These are phyloP conservation scores for Verbena officinalis DNA, from an alignment of 257 asterid species.

Conservation along the genomic window DNA sequence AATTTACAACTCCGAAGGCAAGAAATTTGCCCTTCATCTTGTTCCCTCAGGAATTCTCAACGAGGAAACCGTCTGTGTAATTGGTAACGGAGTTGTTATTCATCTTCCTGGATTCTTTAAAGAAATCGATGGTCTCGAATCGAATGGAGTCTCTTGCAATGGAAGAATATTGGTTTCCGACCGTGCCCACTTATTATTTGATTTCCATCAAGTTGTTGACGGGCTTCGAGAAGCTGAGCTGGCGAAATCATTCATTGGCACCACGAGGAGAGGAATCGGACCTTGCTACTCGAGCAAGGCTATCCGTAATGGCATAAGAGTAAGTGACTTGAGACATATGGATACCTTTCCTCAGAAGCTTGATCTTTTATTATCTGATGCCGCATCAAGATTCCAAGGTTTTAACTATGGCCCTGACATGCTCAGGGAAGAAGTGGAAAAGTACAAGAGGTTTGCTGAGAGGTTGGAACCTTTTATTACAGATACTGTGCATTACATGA, in stretches of 20 bases:
- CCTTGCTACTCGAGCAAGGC: constrained; percentile 97
- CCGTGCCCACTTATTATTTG: constrained; percentile 91
- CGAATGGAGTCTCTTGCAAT: constrained; percentile 78
- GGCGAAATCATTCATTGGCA: constrained; percentile 89
- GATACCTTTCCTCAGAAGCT: constrained; percentile 93
- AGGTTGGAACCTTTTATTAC: constrained; percentile 85
- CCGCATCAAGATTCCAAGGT: constrained; percentile 78
- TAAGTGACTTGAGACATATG: constrained; percentile 94
- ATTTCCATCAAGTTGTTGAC: constrained; percentile 86
- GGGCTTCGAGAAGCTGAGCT: constrained; percentile 93
- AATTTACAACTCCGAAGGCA: constrained; percentile 91
- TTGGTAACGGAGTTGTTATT: constrained; percentile 94
- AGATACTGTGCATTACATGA: constrained; percentile 88
- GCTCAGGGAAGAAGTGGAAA: constrained; percentile 87
- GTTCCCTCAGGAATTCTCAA: constrained; percentile 95
- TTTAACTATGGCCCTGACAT: constrained; percentile 76
- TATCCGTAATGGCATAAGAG: constrained; percentile 89
- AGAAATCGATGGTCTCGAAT: constrained; percentile 85
- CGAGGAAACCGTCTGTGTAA: constrained; percentile 52
- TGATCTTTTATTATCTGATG: constrained; percentile 79
- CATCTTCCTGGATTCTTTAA: constrained; percentile 86
- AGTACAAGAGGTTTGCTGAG: constrained; percentile 74
- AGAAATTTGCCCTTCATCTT: constrained; percentile 93
- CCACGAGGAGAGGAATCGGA: constrained; percentile 96
- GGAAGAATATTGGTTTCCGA: constrained; percentile 93